Base-by-base conservation (phyloP, 192 early-diverging fungal species). In the Lunasporangiospora selenospora region DNA sequence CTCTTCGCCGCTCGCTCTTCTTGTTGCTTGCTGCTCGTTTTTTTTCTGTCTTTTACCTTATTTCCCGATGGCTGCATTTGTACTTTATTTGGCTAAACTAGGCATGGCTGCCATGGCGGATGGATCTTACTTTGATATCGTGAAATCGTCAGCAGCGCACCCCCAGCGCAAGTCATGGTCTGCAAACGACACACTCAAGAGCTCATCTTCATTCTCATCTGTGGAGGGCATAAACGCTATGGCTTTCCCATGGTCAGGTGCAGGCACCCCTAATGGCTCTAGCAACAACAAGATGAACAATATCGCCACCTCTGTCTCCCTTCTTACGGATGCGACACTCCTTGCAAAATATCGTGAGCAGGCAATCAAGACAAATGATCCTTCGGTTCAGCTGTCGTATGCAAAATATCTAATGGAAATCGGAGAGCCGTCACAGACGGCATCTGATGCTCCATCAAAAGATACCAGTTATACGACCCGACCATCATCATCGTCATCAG, bases 371-470 rank as follows among this genome's bases (percentile, higher is more conserved):
- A 91, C 90, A 32, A 86, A 88, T 59, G 88, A 93, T 71, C 75
- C 83, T 21, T 75, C 84, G 23, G 85, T 86, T 38, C 91, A 94
- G 81, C 47, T 91, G 43, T 87, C 87, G 34, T 94, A 88, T 76
- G 88, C 88, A 38, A 86, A 88, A 73, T 94, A 89, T 61, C 71
- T 94, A 39, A 55, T 94, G 27, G 80, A 90, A 76, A 85, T 89
- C 41, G 84, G 86, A 31, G 67, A 71, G 4, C 23, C 44, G 45
- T 26, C 32, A 6, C 23, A 36, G 4, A 16, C 41, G 6, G 41
- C 16, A 4, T 43, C 41, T 6, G 6, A n/a, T n/a, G n/a, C n/a
- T n/a, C n/a, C n/a, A n/a, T n/a, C n/a, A n/a, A n/a, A n/a, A n/a
- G n/a, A n/a, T n/a, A n/a, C n/a, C n/a, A n/a, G n/a, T n/a, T n/a